A percentile compares a stretch with the other conserved stretches of the same genome.
Evolutionary conservation across 495 filamentous ascomycete genomes (phyloP).

Genomic region (Lineolata rhizophorae): DNA sequence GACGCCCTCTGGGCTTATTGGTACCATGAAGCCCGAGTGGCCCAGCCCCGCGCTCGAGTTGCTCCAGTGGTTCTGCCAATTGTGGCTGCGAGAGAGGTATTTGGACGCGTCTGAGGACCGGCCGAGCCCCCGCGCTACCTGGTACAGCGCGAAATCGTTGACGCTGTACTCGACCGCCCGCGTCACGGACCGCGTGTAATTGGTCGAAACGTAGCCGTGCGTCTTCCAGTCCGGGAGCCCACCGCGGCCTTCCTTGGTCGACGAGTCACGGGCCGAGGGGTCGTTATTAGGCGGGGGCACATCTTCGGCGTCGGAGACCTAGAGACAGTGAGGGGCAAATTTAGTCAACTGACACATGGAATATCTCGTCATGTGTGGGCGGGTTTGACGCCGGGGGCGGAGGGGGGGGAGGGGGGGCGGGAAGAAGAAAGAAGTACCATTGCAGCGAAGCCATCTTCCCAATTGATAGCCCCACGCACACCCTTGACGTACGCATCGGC

Average conservation of each 20-base stretch:
- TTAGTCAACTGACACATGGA: too few species aligned
- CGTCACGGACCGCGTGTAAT: conserved; percentile 36
- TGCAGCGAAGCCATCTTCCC: conserved; percentile 18
- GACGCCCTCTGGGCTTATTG: conserved; percentile 27
- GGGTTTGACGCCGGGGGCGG: too few species aligned
- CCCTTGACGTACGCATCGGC: conserved; percentile 59
- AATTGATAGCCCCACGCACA: conserved; percentile 39
- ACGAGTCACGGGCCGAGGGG: conserved; percentile 28
- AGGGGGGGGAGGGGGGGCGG: too few species aligned
- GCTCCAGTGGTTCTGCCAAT: conserved; percentile 61
- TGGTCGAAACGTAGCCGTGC: conserved; percentile 41
- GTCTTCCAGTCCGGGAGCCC: conserved; percentile 47
- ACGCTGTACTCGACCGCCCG: conserved; percentile 40
- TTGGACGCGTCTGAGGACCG: conserved; percentile 28
- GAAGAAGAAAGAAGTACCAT: too few species aligned
- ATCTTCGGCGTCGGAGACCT: neutral
- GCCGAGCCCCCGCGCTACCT: conserved; percentile 34
- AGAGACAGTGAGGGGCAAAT: too few species aligned
- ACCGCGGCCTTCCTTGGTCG: conserved; percentile 47
- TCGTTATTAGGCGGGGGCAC: neutral
- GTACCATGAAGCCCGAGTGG: conserved; percentile 44
- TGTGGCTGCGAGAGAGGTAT: conserved; percentile 40
- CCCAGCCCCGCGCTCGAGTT: conserved; percentile 26
- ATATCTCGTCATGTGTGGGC: too few species aligned
- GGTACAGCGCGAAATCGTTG: conserved; percentile 46